Evolutionary conservation across 164 flowering plant species (phyloP).

Genomic region (Vitis amurensis): DNA sequence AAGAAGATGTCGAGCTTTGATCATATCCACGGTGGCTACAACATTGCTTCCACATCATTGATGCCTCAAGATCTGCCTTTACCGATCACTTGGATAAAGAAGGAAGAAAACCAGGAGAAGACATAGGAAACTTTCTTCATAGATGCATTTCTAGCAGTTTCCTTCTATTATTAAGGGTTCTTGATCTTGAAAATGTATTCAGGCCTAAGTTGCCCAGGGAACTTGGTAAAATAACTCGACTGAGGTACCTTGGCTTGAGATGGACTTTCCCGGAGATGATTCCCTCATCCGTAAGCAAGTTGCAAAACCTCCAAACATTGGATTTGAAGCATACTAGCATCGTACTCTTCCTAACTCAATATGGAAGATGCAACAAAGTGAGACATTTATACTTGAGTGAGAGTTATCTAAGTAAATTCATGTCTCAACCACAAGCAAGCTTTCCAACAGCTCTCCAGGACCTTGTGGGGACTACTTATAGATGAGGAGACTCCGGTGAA

Average conservation of each 20-base stretch:
- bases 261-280: not conserved
- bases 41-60: too few relatives aligned
- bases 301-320: conserved; percentile 9
- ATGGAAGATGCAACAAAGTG: conserved; percentile 1
- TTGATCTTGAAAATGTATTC: not conserved
- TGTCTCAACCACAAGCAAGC: too few relatives aligned
- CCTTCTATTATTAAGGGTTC: conserved; percentile 2
- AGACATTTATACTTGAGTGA: not conserved
- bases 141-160: not conserved
- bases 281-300: conserved; percentile 3
- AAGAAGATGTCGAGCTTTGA: too few relatives aligned
- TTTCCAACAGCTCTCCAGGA: too few relatives aligned
- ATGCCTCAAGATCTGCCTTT: too few relatives aligned
- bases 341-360: not conserved
- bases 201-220: not conserved
- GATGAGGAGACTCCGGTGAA: too few relatives aligned
- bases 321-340: not conserved
- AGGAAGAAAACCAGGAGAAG: too few relatives aligned
- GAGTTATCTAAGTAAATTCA: too few relatives aligned
- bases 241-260: conserved; percentile 8
- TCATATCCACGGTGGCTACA: too few relatives aligned
- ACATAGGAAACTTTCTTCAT: not conserved
- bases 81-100: too few relatives aligned
- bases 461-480: too few relatives aligned
- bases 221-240: not conserved